Base-by-base conservation (phyloP, 2,329 filamentous ascomycete genomes). In the Grosmannia clavigera region DNA sequence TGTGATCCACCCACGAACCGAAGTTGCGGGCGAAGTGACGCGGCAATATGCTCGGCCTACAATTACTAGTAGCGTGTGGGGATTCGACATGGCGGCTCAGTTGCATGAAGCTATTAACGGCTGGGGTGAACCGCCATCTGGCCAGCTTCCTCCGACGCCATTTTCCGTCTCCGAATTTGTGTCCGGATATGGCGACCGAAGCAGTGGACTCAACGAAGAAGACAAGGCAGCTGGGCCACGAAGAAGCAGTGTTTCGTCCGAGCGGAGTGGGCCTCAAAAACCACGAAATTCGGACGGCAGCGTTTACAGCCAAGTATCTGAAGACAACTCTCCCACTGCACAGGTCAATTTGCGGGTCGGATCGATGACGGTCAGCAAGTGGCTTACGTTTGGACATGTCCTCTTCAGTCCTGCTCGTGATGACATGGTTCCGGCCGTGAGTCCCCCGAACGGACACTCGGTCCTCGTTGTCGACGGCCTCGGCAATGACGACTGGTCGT, bases 401-500 rank as follows among this genome's bases (percentile, higher is more conserved):
- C 76, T 94, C 4, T 92, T 94, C 73, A 91, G 87, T 65, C 88
- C 90, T 12, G 83, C 87, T 5, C 82, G 89, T 31, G 85, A 89
- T 54, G 85, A 90, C 65, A 78, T 92, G 27, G 73, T 81, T 48
- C 74, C 81, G 22, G 74, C 78, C 0, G 77, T 72, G 19, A 75
- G 72, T 58, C 74, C 70, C 16, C 73, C 68, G 72, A 86, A 78
- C 74, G 81, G 74, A 59, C 86, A 76, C 60, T 84, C 82, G 0
- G 83, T 94, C 31, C 78, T 94, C 3, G 86, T 94, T 22, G 80
- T 94, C 60, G 89, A 94, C 72, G 89, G 89, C 5, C 83, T 94
- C 35, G 89, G 89, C n/a, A 92, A 91, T 67, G 84, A 87, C 65
- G 89, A 94, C 68, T 94, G 89, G 89, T 92, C 88, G 0, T 92